These are phyloP conservation scores for Canna indica DNA, from an alignment of 176 grass and related monocot species.

Conservation along the genomic window DNA sequence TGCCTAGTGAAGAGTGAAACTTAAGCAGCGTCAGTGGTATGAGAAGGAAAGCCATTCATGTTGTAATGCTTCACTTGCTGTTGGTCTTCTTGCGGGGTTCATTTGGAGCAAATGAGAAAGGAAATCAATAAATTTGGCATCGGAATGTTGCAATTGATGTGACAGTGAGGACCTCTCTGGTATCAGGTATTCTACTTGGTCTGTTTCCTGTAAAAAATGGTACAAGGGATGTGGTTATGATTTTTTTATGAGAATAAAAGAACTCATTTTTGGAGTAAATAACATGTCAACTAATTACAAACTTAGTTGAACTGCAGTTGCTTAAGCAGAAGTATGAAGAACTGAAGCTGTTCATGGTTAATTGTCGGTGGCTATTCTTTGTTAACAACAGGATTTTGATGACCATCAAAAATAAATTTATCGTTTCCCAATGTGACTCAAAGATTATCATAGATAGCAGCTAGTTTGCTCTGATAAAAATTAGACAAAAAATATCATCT, in stretches of 20 bases:
- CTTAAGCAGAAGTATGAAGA: too few species aligned
- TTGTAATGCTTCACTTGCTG: slow-evolving; percentile 61
- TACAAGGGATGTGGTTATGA: background rate
- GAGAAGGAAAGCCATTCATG: slow-evolving; percentile 77
- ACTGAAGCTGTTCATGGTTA: background rate
- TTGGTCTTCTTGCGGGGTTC: slow-evolving; percentile 79
- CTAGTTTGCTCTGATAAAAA: background rate
- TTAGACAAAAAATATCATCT: background rate
- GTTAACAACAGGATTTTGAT: background rate
- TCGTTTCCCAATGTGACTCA: background rate
- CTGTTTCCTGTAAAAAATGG: slow-evolving; percentile 48
- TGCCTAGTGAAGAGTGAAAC: background rate
- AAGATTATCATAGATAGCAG: background rate
- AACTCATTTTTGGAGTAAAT: background rate
- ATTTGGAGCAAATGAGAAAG: slow-evolving; percentile 77
- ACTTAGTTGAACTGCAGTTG: too few species aligned
- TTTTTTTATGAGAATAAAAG: background rate
- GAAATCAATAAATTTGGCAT: slow-evolving; percentile 78
- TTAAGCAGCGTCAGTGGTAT: slow-evolving; percentile 18
- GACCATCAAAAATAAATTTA: background rate
- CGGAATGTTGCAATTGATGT: slow-evolving; percentile 43
- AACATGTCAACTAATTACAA: background rate
- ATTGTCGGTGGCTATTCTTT: background rate
- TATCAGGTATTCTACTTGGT: slow-evolving; percentile 58
- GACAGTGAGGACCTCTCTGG: slow-evolving; percentile 66